These are phyloP conservation scores for Podospora pseudocomata DNA, from an alignment of 495 filamentous ascomycete genomes.

Conservation along the genomic window DNA sequence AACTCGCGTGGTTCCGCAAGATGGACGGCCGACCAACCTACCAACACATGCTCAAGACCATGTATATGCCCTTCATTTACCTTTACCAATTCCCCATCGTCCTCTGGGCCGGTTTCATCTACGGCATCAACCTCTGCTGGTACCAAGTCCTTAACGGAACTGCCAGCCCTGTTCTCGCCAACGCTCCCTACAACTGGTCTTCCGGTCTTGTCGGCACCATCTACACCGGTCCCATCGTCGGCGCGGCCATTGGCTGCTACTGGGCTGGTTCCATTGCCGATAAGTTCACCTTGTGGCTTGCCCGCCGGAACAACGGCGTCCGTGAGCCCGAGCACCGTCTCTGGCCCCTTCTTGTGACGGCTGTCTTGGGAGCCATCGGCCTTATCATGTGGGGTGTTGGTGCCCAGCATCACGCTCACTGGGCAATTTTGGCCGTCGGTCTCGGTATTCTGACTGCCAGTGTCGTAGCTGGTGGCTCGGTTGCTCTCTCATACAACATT, in stretches of 20 bases:
- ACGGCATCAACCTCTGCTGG: constrained; percentile 31
- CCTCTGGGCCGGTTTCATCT: constrained; percentile 30
- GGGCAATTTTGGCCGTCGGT: constrained; percentile 39
- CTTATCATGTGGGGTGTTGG: constrained; percentile 29
- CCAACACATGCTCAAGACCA: constrained; percentile 16
- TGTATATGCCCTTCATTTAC: constrained; percentile 21
- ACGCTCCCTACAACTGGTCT: constrained; percentile 23
- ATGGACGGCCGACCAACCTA: constrained; percentile 14
- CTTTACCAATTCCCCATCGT: constrained; percentile 28
- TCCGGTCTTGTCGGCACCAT: constrained; percentile 23
- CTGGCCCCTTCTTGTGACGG: constrained; percentile 22
- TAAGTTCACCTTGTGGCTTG: constrained; percentile 26
- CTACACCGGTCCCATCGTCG: constrained; percentile 24
- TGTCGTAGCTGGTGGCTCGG: constrained; percentile 16
- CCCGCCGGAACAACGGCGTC: constrained; percentile 33
- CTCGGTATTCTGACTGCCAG: constrained; percentile 22
- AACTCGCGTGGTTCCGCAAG: constrained; percentile 6
- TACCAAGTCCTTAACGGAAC: constrained; percentile 29
- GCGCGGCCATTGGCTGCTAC: constrained; percentile 27
- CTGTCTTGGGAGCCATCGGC: constrained; percentile 22
- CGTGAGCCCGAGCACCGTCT: constrained; percentile 38
- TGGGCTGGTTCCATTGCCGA: constrained; percentile 29
- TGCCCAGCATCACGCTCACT: constrained; percentile 43
- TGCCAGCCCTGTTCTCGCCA: constrained; percentile 17
- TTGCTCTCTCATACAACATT: constrained; percentile 47